phyloP scores from a whole-genome alignment of 768 basidiomycete species.

The Leccinum subgranulosum region DNA sequence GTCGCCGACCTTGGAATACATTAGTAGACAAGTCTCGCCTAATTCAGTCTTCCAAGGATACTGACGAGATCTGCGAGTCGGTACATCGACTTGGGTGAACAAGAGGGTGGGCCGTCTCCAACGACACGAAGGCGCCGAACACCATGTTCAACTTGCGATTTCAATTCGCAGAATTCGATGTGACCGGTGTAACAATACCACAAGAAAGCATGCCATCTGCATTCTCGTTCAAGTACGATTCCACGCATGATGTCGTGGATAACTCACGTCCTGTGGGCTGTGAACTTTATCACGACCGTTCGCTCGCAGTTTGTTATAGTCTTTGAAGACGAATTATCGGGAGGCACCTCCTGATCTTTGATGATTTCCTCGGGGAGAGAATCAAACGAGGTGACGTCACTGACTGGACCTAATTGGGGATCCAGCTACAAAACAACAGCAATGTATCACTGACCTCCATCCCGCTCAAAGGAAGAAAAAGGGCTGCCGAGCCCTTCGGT shows the following conservation, averaged over 20 bases:
- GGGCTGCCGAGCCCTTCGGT: not conserved
- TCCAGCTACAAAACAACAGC: not conserved
- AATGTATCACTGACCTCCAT: conserved; percentile 1
- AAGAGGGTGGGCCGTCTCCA: conserved; percentile 11
- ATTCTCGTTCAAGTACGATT: not conserved
- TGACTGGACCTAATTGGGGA: conserved; percentile 11
- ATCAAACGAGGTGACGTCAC: not conserved
- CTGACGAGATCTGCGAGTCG: conserved; percentile 32
- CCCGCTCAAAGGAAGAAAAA: conserved; percentile 10
- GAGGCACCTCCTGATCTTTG: not conserved
- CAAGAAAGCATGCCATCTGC: conserved; percentile 23
- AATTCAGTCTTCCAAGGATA: not conserved
- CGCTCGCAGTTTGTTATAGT: not conserved
- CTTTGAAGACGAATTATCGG: not conserved
- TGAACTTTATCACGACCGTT: conserved; percentile 8
- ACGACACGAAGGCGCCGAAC: not conserved
- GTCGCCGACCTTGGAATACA: conserved; percentile 9
- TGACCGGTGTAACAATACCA: conserved; percentile 27
- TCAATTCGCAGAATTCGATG: conserved; percentile 15
- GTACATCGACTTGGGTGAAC: conserved; percentile 39
- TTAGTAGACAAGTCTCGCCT: not conserved
- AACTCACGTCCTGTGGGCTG: conserved; percentile 15
- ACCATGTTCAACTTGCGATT: conserved; percentile 11
- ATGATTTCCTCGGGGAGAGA: conserved; percentile 4
- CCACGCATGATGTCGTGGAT: not conserved